phyloP scores from a whole-genome alignment of 192 early-diverging fungal genomes.

The Coemansia sp. region DNA sequence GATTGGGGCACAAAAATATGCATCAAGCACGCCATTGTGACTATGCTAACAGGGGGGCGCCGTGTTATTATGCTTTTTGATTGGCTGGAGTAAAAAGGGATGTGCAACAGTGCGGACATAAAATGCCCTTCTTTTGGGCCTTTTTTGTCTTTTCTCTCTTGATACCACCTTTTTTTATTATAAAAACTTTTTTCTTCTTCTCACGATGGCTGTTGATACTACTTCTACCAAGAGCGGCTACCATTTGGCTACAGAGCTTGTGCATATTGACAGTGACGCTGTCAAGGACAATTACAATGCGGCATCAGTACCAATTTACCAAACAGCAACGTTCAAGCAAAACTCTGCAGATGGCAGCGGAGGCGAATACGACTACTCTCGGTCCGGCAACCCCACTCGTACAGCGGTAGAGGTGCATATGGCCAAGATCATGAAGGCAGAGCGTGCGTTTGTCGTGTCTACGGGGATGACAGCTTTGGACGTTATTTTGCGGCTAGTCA shows the following conservation, averaged over 20 bases:
- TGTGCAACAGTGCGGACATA: constrained; percentile 1
- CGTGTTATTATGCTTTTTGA: constrained; percentile 7
- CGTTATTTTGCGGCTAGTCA: constrained; percentile 84
- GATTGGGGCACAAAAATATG: neutral
- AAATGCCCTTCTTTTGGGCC: neutral
- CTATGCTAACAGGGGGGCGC: constrained; percentile 2
- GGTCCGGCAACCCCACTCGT: constrained; percentile 97
- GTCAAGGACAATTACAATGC: constrained; percentile 86
- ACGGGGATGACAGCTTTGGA: constrained; percentile 96
- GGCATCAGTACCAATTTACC: constrained; percentile 94
- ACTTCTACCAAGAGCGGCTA: constrained; percentile 40
- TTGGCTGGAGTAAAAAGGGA: neutral
- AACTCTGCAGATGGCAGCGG: constrained; percentile 74
- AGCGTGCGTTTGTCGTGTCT: constrained; percentile 80
- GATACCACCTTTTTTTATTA: neutral
- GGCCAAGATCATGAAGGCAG: constrained; percentile 91
- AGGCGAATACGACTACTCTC: constrained; percentile 89
- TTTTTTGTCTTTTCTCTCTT: neutral
- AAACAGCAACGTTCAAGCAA: constrained; percentile 97
- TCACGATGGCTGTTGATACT: constrained; percentile 16
- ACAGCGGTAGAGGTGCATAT: constrained; percentile 90
- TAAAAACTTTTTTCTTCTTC: constrained; percentile 1
- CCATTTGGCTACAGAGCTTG: constrained; percentile 74
- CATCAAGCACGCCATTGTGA: constrained; percentile 24
- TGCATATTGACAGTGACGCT: constrained; percentile 67